Percentiles rank a stretch among this genome's conserved stretches.
These are phyloP conservation scores for Leccinum pseudoinsigne DNA, from an alignment of 1,284 basidiomycete genomes.

Conservation along the genomic window DNA sequence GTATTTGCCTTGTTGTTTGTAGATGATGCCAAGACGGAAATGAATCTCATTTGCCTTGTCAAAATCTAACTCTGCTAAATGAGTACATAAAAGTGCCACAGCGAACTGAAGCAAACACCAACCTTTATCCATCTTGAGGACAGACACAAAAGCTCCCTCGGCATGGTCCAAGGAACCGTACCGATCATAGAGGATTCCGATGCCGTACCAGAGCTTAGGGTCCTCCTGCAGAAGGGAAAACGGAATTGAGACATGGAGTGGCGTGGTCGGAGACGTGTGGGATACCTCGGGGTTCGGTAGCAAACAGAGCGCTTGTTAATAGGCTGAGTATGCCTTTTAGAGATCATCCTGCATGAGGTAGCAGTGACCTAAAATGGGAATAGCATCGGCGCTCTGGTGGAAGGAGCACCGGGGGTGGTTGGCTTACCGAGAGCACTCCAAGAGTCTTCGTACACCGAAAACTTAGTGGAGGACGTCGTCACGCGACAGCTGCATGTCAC, in stretches of 20 bases:
- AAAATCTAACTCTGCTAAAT: conserved; percentile 72
- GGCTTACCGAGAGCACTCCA: conserved; percentile 87
- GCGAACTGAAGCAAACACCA: conserved; percentile 21
- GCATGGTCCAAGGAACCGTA: conserved; percentile 98
- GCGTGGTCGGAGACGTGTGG: conserved; percentile 1
- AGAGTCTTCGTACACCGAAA: neutral
- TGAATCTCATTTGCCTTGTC: conserved; percentile 99
- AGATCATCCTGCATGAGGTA: conserved; percentile 99
- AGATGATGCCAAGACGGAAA: conserved; percentile 98
- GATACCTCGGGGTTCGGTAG: conserved; percentile 91
- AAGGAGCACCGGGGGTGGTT: conserved; percentile 21
- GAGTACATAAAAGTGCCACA: conserved; percentile 30
- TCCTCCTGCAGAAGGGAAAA: conserved; percentile 62
- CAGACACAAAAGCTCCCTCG: conserved; percentile 97
- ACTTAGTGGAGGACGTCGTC: too few species aligned
- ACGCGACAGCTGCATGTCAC: too few species aligned
- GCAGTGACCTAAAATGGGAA: conserved; percentile 73
- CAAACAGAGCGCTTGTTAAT: conserved; percentile 97
- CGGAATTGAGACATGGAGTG: conserved; percentile 19
- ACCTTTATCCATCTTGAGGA: conserved; percentile 96
- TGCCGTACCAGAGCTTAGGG: conserved; percentile 99
- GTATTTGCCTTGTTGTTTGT: conserved; percentile 98
- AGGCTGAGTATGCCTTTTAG: conserved; percentile 97
- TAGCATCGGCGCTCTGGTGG: conserved; percentile 22
- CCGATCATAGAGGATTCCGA: conserved; percentile 97